Percentiles rank a stretch among this genome's conserved stretches.
Evolutionary conservation across 1,284 basidiomycete genomes (phyloP).

Genomic region (Microbotryum silenes-acaulis): DNA sequence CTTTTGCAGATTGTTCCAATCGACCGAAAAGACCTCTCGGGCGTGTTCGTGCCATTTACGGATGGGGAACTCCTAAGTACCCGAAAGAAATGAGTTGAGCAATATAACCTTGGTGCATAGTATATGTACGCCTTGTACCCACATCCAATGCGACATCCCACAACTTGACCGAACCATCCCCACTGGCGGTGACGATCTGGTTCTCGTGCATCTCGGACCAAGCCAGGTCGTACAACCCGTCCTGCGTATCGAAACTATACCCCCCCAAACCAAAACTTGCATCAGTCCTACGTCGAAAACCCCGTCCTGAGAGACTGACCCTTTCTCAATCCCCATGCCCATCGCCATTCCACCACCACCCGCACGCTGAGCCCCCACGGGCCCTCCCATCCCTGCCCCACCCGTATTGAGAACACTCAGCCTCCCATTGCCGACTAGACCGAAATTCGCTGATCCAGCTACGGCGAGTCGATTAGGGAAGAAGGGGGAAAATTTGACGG

Average conservation of each 20-base stretch:
- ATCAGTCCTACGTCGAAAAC: neutral
- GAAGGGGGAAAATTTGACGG: conserved; percentile 85
- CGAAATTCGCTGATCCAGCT: conserved; percentile 88
- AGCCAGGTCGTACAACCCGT: conserved; percentile 82
- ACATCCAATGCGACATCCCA: conserved; percentile 88
- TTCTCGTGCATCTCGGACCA: conserved; percentile 94
- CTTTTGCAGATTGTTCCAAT: conserved; percentile 95
- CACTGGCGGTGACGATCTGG: conserved; percentile 79
- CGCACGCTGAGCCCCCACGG: neutral
- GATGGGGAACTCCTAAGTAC: conserved; percentile 69
- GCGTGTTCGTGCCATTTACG: conserved; percentile 89
- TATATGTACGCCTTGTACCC: conserved; percentile 36
- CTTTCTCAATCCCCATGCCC: conserved; percentile 18
- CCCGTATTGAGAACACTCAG: neutral
- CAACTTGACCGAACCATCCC: conserved; percentile 81
- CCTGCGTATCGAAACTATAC: conserved; percentile 81
- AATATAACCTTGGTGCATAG: neutral
- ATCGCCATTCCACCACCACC: neutral
- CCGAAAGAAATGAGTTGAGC: neutral
- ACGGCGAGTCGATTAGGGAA: conserved; percentile 71
- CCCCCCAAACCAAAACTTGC: too few relatives aligned
- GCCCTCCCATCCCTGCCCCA: too few relatives aligned
- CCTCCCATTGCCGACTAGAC: conserved; percentile 52
- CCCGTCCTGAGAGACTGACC: conserved; percentile 10
- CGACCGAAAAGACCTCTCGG: conserved; percentile 85